Conservation (phyloP, 345 rosid species). For the Citropsis articulata region DNA sequence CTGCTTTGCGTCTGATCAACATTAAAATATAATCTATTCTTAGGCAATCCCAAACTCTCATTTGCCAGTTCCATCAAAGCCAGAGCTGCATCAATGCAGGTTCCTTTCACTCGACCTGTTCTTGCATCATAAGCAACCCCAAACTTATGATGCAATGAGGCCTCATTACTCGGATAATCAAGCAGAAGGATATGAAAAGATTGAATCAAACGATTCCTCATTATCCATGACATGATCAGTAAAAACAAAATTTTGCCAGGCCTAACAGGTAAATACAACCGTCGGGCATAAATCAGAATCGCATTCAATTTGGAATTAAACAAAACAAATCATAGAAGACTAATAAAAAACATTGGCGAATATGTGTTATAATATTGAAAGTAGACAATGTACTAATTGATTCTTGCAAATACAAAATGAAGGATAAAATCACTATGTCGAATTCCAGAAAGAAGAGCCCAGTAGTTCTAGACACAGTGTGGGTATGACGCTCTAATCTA, state of each 20-base stretch:
- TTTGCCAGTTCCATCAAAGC: slow-evolving; percentile 16
- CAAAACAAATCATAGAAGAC: not conserved
- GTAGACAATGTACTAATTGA: too few species aligned
- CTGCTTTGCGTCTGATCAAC: not conserved
- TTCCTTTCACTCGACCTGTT: slow-evolving; percentile 11
- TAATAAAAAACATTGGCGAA: not conserved
- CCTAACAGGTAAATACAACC: not conserved
- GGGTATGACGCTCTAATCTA: too few species aligned
- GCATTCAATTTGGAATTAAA: not conserved
- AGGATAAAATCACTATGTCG: not conserved
- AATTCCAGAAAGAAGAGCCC: too few species aligned
- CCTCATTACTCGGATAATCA: not conserved
- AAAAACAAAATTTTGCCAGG: not conserved
- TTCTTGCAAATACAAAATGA: too few species aligned
- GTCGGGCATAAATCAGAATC: not conserved
- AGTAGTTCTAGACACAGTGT: too few species aligned
- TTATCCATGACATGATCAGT: not conserved
- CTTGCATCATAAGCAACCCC: not conserved
- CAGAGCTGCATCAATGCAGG: not conserved
- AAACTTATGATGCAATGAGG: not conserved
- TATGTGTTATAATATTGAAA: too few species aligned
- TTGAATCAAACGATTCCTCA: not conserved
- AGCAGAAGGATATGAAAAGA: not conserved
- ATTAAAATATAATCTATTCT: not conserved
- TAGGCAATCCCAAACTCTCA: not conserved